phyloP scores from a whole-genome alignment of 1,284 basidiomycete species.

The Mrakiaceae sp. region DNA sequence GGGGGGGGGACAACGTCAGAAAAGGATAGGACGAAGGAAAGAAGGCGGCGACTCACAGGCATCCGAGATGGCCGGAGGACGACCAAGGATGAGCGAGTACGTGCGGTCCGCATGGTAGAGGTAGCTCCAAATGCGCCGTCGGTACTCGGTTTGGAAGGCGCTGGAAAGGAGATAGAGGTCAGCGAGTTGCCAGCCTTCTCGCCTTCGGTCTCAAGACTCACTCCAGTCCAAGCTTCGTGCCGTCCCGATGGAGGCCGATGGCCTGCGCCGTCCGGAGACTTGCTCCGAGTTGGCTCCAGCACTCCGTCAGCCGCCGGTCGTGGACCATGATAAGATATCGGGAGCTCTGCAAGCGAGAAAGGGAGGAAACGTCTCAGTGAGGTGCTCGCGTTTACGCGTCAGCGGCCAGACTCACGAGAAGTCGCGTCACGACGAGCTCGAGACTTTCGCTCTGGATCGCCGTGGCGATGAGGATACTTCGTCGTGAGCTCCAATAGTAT shows the following conservation, averaged over 20 bases:
- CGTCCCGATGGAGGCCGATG: constrained; percentile 83
- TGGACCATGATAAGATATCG: constrained; percentile 70
- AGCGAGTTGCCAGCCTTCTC: no score
- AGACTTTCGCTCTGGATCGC: constrained; percentile 82
- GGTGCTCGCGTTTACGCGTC: background rate
- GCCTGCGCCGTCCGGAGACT: constrained; percentile 89
- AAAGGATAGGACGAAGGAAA: constrained; percentile 20
- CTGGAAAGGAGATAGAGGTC: no score
- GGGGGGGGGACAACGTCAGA: background rate
- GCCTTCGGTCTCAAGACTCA: constrained; percentile 32
- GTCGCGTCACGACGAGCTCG: constrained; percentile 74
- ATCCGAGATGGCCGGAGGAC: constrained; percentile 54
- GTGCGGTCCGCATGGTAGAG: constrained; percentile 46
- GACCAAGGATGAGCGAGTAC: constrained; percentile 78
- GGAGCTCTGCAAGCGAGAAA: constrained; percentile 50
- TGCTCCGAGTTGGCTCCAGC: constrained; percentile 88
- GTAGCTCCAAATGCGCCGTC: constrained; percentile 85
- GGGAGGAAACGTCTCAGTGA: constrained; percentile 10
- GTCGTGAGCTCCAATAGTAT: constrained; percentile 86
- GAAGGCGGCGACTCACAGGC: constrained; percentile 22
- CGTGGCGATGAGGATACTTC: constrained; percentile 73
- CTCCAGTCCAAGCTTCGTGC: constrained; percentile 56
- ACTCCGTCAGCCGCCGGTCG: constrained; percentile 45
- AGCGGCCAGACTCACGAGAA: constrained; percentile 51
- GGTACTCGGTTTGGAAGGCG: constrained; percentile 70